These are phyloP conservation scores for Solanum paucissectum DNA, from an alignment of 257 asterid species.

Conservation along the genomic window DNA sequence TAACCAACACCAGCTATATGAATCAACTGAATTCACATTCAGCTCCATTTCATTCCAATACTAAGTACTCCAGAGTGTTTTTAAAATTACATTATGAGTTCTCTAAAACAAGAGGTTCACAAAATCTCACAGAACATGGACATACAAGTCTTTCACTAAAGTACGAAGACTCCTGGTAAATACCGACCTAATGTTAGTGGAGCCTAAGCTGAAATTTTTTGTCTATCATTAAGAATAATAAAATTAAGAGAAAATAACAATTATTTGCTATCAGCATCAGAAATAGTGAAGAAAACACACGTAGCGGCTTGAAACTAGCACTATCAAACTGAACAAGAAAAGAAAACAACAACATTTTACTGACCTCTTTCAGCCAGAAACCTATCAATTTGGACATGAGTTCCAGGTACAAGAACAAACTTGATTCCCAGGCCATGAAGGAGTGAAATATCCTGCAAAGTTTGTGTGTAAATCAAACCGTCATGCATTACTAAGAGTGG, in stretches of 20 bases:
- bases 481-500: neutral
- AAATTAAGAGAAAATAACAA: neutral
- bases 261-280: neutral
- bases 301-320: neutral
- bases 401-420: slow-evolving; percentile 92
- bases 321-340: neutral
- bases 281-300: neutral
- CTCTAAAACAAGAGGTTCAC: neutral
- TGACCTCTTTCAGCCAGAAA: slow-evolving; percentile 72
- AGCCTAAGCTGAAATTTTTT: neutral
- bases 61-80: neutral
- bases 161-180: neutral
- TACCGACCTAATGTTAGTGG: neutral
- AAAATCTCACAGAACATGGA: neutral
- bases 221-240: neutral
- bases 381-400: slow-evolving; percentile 83
- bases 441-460: slow-evolving; percentile 72
- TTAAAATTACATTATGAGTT: neutral
- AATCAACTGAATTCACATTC: neutral
- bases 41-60: neutral
- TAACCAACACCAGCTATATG: neutral
- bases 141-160: neutral
- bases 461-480: neutral
- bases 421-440: slow-evolving; percentile 94
- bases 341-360: neutral